phyloP scores from a whole-genome alignment of 768 basidiomycete genomes.

The Harrya chromipes region DNA sequence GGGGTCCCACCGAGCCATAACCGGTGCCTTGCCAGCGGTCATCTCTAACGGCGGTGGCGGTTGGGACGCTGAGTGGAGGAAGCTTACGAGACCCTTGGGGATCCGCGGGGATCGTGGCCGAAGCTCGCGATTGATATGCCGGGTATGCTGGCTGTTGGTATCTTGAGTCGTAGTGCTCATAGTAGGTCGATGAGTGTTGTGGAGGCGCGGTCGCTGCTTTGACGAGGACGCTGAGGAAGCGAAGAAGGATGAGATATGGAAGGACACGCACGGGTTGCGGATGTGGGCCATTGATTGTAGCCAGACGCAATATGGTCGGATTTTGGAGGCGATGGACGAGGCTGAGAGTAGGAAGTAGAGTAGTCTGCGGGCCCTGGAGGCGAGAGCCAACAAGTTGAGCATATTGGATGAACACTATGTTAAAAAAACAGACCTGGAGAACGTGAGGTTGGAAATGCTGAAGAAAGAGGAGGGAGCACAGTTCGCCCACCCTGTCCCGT shows the following conservation, averaged over 20 bases:
- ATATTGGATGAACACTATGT: conserved; percentile 49
- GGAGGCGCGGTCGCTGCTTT: conserved; percentile 39
- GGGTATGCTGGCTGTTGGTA: conserved; percentile 41
- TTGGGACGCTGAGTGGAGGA: conserved; percentile 49
- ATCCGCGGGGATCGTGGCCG: conserved; percentile 46
- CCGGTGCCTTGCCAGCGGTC: conserved; percentile 47
- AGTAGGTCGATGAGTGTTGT: conserved; percentile 47
- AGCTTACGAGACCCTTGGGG: conserved; percentile 55
- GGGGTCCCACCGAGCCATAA: conserved; percentile 37
- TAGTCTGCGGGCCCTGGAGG: conserved; percentile 59
- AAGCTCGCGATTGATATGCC: conserved; percentile 46
- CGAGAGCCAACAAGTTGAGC: conserved; percentile 56
- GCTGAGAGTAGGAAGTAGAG: conserved; percentile 52
- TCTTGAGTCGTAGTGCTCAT: conserved; percentile 55
- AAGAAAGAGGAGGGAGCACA: conserved; percentile 82
- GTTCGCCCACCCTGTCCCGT: conserved; percentile 87
- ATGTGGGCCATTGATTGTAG: conserved; percentile 44
- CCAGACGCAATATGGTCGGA: conserved; percentile 52
- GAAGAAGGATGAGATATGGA: conserved; percentile 10
- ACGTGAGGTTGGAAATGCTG: conserved; percentile 84
- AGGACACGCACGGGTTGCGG: conserved; percentile 32
- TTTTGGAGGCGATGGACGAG: conserved; percentile 60
- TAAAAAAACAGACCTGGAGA: conserved; percentile 81
- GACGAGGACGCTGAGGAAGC: background rate
- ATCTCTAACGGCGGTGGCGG: conserved; percentile 39